A percentile compares a stretch with the other conserved stretches of the same genome.
Evolutionary conservation across 176 grass and related monocot species (phyloP).

Genomic region (Triticum turgidum): DNA sequence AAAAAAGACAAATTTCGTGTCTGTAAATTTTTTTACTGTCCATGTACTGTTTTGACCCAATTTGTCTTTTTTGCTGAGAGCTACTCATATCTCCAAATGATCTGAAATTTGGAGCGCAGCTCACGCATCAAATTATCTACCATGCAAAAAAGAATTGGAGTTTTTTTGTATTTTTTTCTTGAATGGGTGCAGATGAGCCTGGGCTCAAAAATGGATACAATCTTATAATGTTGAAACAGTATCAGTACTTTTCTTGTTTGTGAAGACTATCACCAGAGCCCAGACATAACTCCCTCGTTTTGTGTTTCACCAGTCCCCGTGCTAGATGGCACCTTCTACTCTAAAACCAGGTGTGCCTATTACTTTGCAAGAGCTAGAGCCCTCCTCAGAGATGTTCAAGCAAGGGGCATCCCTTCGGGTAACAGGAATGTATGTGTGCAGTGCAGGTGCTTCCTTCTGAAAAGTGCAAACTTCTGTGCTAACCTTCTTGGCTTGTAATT

Average conservation of each 20-base stretch:
- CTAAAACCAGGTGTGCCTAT: slow-evolving; percentile 69
- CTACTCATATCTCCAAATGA: too few relatives aligned
- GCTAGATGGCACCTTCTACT: slow-evolving; percentile 52
- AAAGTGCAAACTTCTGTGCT: neutral
- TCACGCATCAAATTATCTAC: too few relatives aligned
- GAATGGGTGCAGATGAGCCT: neutral
- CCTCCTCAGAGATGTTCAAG: slow-evolving; percentile 68
- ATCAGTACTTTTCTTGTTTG: neutral
- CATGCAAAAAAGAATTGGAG: too few relatives aligned
- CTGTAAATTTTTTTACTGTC: too few relatives aligned
- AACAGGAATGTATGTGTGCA: slow-evolving; percentile 60
- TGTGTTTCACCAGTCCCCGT: neutral
- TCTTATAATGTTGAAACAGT: neutral
- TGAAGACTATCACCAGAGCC: neutral
- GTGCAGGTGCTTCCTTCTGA: neutral
- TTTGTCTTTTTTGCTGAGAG: too few relatives aligned
- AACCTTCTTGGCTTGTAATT: slow-evolving; percentile 15
- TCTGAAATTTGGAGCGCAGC: too few relatives aligned
- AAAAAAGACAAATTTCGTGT: too few relatives aligned
- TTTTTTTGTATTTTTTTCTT: neutral
- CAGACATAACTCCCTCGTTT: neutral
- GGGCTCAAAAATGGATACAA: too few relatives aligned
- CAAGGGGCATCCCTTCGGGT: slow-evolving; percentile 77
- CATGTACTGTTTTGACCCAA: too few relatives aligned
- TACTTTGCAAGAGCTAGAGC: slow-evolving; percentile 62